phyloP scores from a whole-genome alignment of 2,329 filamentous ascomycete genomes.

The Scedosporium dehoogii region DNA sequence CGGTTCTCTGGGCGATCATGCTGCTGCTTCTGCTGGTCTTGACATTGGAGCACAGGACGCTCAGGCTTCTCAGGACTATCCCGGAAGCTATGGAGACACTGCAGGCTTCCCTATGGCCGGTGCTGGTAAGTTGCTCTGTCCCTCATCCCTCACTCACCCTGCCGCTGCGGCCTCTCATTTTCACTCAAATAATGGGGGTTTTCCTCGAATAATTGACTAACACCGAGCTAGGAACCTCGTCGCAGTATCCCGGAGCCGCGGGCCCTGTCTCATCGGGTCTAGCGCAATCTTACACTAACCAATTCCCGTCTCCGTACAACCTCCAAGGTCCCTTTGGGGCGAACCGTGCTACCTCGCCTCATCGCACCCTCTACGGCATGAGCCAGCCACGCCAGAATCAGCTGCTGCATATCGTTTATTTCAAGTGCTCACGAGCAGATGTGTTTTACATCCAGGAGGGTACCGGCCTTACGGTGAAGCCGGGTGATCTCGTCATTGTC shows the following conservation, averaged over 20 bases:
- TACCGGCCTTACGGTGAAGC: constrained; percentile 81
- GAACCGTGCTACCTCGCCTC: constrained; percentile 47
- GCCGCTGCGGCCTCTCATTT: background rate
- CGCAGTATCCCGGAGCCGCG: background rate
- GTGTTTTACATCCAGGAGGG: constrained; percentile 97
- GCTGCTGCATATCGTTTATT: constrained; percentile 79
- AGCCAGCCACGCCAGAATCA: constrained; percentile 55
- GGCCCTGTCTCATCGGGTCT: background rate
- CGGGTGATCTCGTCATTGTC: constrained; percentile 90
- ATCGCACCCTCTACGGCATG: constrained; percentile 51
- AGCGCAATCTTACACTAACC: constrained; percentile 20
- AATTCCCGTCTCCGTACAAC: constrained; percentile 37
- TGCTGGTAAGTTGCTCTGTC: background rate
- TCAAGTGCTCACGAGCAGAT: constrained; percentile 92
- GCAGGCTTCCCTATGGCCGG: background rate
- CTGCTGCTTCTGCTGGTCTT: constrained; percentile 27
- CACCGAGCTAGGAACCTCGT: background rate
- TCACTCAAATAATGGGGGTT: background rate
- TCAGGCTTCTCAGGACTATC: constrained; percentile 2
- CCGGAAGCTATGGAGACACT: background rate
- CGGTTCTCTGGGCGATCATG: constrained; percentile 46
- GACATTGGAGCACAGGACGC: constrained; percentile 20
- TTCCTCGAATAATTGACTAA: background rate
- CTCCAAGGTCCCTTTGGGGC: constrained; percentile 28
- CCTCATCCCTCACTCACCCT: background rate